These are phyloP conservation scores for Pichia kluyveri DNA, from an alignment of 805 yeast species.

Conservation along the genomic window DNA sequence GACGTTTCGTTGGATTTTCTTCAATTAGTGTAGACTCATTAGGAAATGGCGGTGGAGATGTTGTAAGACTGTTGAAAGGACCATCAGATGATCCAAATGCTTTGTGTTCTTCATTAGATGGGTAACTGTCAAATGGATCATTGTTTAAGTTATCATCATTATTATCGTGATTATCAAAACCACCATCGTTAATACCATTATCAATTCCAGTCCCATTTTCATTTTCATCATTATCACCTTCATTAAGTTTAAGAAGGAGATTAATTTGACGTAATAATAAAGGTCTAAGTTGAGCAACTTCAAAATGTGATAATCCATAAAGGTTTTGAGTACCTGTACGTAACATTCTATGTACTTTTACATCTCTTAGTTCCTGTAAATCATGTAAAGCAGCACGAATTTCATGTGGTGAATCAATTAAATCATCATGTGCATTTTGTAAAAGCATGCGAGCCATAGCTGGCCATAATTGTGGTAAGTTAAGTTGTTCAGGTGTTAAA, in stretches of 20 bases:
- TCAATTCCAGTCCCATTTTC: background rate
- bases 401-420: slow-evolving; percentile 62
- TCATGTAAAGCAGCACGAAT: slow-evolving; percentile 71
- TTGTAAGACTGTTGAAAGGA: background rate
- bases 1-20: background rate
- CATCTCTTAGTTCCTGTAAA: slow-evolving; percentile 67
- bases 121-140: background rate
- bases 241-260: background rate
- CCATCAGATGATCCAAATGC: background rate
- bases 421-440: slow-evolving; percentile 65
- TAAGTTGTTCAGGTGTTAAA: slow-evolving; percentile 24
- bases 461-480: slow-evolving; percentile 83
- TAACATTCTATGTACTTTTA: slow-evolving; percentile 79
- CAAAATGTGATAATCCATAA: background rate
- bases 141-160: background rate
- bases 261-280: background rate
- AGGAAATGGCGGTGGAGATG: background rate
- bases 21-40: background rate
- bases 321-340: slow-evolving; percentile 5
- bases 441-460: slow-evolving; percentile 68
- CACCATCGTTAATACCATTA: no score
- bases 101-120: background rate
- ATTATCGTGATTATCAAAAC: background rate
- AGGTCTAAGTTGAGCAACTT: background rate
- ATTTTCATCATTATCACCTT: background rate